Percentiles rank a stretch among this genome's conserved stretches.
Evolutionary conservation across 805 yeast species (phyloP).

Genomic region (Metschnikowia lachancei): DNA sequence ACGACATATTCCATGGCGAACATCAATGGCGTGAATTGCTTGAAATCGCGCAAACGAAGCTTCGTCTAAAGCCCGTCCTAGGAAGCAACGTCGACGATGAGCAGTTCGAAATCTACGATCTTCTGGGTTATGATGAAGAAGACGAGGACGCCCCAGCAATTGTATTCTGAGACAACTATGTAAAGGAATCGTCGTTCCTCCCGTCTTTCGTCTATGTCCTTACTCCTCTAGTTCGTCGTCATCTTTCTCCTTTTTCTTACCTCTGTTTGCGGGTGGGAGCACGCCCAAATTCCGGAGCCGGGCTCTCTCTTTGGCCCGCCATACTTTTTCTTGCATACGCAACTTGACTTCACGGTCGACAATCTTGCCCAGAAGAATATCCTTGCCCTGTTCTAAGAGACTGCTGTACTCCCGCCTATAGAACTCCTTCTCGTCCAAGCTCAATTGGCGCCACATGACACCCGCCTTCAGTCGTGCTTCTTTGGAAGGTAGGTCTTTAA

Average conservation of each 20-base stretch:
- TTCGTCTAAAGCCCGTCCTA: slow-evolving; percentile 4
- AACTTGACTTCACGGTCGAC: slow-evolving; percentile 28
- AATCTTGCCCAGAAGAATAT: slow-evolving; percentile 28
- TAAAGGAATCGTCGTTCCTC: background rate
- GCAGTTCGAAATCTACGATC: slow-evolving; percentile 26
- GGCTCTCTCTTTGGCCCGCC: slow-evolving; percentile 13
- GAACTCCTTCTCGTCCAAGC: slow-evolving; percentile 27
- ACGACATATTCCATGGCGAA: slow-evolving; percentile 8
- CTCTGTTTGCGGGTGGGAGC: slow-evolving; percentile 5
- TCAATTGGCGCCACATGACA: slow-evolving; percentile 27
- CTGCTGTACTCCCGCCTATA: slow-evolving; percentile 29
- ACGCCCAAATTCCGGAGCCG: slow-evolving; percentile 16
- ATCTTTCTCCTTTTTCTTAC: background rate
- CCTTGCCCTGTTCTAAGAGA: slow-evolving; percentile 29
- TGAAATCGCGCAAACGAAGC: slow-evolving; percentile 5
- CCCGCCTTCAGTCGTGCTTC: slow-evolving; percentile 19
- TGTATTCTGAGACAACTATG: slow-evolving; percentile 11
- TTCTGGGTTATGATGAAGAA: slow-evolving; percentile 22
- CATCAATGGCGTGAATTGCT: slow-evolving; percentile 21
- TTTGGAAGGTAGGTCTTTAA: slow-evolving; percentile 15
- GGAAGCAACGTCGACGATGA: slow-evolving; percentile 12
- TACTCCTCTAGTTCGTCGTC: background rate
- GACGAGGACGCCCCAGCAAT: slow-evolving; percentile 32
- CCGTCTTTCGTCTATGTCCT: background rate
- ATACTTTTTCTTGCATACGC: slow-evolving; percentile 10